Evolutionary conservation across 306 rosid species (phyloP), one percentile per base, ranked within the genome.

Genomic region (Castanea sativa): DNA sequence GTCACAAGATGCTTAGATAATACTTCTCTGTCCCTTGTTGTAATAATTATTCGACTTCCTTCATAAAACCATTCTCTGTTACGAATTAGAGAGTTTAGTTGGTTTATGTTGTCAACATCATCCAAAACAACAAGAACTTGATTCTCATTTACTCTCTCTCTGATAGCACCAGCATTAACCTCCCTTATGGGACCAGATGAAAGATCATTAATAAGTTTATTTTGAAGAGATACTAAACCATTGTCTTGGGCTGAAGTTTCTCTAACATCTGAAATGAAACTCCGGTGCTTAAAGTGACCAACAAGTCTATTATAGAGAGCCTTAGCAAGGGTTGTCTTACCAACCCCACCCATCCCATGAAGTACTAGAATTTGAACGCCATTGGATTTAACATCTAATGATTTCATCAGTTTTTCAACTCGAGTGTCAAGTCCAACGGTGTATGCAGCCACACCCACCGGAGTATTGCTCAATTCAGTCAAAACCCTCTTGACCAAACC

Each of bases 301-400:
- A 81, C 87, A 1, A 92, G 87, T 35, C 45, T 83, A 74, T 88
- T 92, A 69, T 64, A 85, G 18, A 92, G 87, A 43, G 86, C 86
- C 86, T 85, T 90, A 55, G 92, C 94, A 2, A 90, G 86, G 2
- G 94, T 92, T 64, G 97, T 90, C 71, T 92, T 92, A 23, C 97
- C 97, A 51, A 92, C 30, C 16, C 97, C 94, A 4, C 97, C 92
- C 81, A 80, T 80, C 8, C 94, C 97, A 78, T 84, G 79, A 38
- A 92, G 49, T 23, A 90, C 97, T n/a, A 92, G n/a, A 7, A 92
- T 83, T 41, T 32, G 72, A 4, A 84, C 61, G 20, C 69, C 83
- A 8, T 85, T 87, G 84, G 89, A 85, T 73, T 77, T 58, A 52
- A 82, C 4, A 56, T 92, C 78, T 33, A 90, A 67, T 35, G 77